phyloP scores from a whole-genome alignment of 2,329 filamentous ascomycete genomes.

The Blumeriella jaapii region DNA sequence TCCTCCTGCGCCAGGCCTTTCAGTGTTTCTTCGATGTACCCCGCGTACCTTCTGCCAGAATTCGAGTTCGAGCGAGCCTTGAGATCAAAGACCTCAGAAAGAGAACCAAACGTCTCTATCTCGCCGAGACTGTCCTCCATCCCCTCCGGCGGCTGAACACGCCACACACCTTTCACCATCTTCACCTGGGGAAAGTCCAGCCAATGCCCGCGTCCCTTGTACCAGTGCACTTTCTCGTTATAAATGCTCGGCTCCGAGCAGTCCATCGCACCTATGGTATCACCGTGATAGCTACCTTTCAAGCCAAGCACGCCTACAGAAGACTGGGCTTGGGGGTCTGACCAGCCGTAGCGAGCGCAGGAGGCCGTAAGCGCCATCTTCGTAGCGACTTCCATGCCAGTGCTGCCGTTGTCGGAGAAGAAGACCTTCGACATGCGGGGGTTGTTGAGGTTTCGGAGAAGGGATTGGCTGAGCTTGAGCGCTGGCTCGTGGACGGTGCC shows the following conservation, averaged over 20 bases:
- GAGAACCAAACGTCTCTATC: constrained; percentile 25
- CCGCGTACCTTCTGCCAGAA: constrained; percentile 41
- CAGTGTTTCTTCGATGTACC: constrained; percentile 46
- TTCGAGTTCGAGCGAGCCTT: constrained; percentile 34
- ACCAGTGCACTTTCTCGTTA: constrained; percentile 82
- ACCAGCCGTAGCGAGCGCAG: constrained; percentile 54
- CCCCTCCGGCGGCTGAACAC: constrained; percentile 30
- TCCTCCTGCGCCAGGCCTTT: constrained; percentile 38
- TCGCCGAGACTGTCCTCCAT: constrained; percentile 13
- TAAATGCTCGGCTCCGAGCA: constrained; percentile 65
- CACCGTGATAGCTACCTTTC: constrained; percentile 74
- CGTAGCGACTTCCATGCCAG: constrained; percentile 70
- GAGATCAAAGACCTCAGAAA: constrained; percentile 51
- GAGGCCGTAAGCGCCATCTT: constrained; percentile 74
- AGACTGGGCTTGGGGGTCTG: constrained; percentile 33
- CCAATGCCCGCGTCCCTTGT: constrained; percentile 67
- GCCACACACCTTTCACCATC: constrained; percentile 55
- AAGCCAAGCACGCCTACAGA: constrained; percentile 63
- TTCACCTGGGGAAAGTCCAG: constrained; percentile 66
- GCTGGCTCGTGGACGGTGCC: constrained; percentile 71
- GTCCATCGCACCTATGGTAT: constrained; percentile 84
- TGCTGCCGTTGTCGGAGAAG: constrained; percentile 76
- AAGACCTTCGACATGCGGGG: constrained; percentile 60
- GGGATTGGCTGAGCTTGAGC: constrained; percentile 51
- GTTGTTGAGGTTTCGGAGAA: constrained; percentile 50